Base-by-base conservation (phyloP, 2,329 filamentous ascomycete genomes). In the Cladophialophora bantiana region DNA sequence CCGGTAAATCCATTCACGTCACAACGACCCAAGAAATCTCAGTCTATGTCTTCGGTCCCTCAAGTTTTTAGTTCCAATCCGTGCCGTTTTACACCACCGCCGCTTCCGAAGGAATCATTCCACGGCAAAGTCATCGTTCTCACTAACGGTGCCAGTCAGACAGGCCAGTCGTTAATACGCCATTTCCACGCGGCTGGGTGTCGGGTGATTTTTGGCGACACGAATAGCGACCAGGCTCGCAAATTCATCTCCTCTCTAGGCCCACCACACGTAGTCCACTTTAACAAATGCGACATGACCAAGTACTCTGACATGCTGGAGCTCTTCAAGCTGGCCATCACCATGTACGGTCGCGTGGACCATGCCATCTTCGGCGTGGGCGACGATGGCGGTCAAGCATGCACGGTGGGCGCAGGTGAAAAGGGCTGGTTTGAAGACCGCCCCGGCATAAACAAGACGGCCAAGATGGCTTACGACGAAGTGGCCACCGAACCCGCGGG, bases 331-430 rank as follows among this genome's bases (percentile, higher is more conserved):
- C 67, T 77, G 2, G 82, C 83, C 0, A 78, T 79, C 50, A 73
- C 78, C 6, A 77, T 75, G n/a, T 81, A 82, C 65, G 81, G 81
- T 2, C 76, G 75, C 5, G 78, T 85, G 26, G 83, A 86, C 65
- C 80, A 83, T 66, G 83, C 83, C 4, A 77, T 84, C 20, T 71
- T 68, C 48, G 68, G 64, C 1, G 62, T 69, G 10, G 70, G 70
- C n/a, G 70, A 71, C 31, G 70, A 71, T 50, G 70, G 70, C 10
- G 70, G 68, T 9, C 70, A 71, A 32, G 66, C 68, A 4, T 50
- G 57, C 26, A 62, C 66, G 2, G 68, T 71, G 3, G 68, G 66
- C 15, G 62, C 64, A 35, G 68, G 63, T 15, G 70, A 71, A 32
- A 68, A 62, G 34, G 65, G 68, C n/a, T 71, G 70, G 70, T 68